Percentiles rank a stretch among this genome's conserved stretches.
Evolutionary conservation across 2,329 filamentous ascomycete genomes (phyloP).

Genomic region (Phyllosticta ampelicida): DNA sequence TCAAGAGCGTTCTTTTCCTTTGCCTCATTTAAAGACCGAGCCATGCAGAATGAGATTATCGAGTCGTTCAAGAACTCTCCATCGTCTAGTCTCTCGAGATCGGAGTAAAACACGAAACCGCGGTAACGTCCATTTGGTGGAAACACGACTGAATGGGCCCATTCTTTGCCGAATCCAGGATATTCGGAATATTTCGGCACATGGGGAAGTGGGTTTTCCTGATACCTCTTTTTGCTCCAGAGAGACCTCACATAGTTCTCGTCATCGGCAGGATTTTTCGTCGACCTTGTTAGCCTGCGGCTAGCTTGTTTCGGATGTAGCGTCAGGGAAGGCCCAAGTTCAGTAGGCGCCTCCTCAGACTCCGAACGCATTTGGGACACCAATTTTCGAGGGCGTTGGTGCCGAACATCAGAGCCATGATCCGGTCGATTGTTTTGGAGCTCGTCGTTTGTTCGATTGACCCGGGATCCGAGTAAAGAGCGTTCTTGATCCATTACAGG

Average conservation of each 20-base stretch:
- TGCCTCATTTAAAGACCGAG: conserved; percentile 13
- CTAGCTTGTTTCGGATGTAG: not conserved
- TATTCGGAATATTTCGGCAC: conserved; percentile 12
- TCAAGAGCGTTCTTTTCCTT: conserved; percentile 20
- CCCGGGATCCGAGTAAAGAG: not conserved
- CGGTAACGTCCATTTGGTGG: conserved; percentile 48
- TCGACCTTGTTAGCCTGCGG: not conserved
- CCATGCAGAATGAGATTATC: conserved; percentile 74
- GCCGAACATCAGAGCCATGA: not conserved
- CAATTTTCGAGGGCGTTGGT: not conserved
- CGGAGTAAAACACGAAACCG: conserved; percentile 57
- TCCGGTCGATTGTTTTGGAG: not conserved
- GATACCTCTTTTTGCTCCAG: not conserved
- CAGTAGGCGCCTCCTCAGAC: not conserved
- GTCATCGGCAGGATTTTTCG: not conserved
- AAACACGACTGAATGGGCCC: conserved; percentile 46
- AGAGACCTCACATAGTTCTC: not conserved
- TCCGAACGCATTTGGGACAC: not conserved
- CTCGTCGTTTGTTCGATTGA: not conserved
- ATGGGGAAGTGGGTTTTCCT: not conserved
- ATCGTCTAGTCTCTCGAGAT: conserved; percentile 68
- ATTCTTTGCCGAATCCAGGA: conserved; percentile 19
- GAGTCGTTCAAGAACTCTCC: conserved; percentile 88
- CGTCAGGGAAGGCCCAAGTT: not conserved
- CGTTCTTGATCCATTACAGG: too few species aligned